These are phyloP conservation scores for Pyrenophora teres DNA, from an alignment of 2,329 filamentous ascomycete species.

Conservation along the genomic window DNA sequence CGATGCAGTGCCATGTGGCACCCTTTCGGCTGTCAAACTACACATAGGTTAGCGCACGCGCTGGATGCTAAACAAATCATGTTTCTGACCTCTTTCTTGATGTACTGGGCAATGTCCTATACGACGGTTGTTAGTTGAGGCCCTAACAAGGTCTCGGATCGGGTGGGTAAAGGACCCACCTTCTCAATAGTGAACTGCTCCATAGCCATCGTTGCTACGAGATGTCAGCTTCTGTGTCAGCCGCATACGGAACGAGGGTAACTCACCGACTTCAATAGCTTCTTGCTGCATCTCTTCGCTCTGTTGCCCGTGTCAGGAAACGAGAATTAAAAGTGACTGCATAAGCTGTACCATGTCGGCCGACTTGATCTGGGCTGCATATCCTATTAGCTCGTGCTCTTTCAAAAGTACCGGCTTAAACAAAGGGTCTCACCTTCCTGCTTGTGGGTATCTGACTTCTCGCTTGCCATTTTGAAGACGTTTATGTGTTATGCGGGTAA, in stretches of 20 bases:
- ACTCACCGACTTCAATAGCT: constrained; percentile 90
- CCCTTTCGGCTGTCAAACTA: constrained; percentile 97
- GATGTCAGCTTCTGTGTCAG: constrained; percentile 29
- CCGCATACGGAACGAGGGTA: constrained; percentile 6
- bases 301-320: constrained; percentile 55
- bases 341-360: constrained; percentile 85
- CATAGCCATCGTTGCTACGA: constrained; percentile 71
- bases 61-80: background rate
- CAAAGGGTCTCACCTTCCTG: constrained; percentile 54
- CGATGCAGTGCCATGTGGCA: constrained; percentile 99
- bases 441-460: constrained; percentile 68
- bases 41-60: constrained; percentile 21
- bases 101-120: constrained; percentile 92
- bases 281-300: constrained; percentile 97
- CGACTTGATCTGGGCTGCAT: constrained; percentile 90
- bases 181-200: constrained; percentile 74
- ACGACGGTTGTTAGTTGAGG: constrained; percentile 8
- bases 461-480: constrained; percentile 44
- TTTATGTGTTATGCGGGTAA: background rate
- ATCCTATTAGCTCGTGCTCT: constrained; percentile 32
- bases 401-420: constrained; percentile 13
- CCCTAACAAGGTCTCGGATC: background rate
- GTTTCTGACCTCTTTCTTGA: constrained; percentile 79
- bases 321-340: background rate
- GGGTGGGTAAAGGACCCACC: constrained; percentile 48